Evolutionary conservation across 2,329 filamentous ascomycete genomes (phyloP).

Genomic region (Aureobasidium sp.): DNA sequence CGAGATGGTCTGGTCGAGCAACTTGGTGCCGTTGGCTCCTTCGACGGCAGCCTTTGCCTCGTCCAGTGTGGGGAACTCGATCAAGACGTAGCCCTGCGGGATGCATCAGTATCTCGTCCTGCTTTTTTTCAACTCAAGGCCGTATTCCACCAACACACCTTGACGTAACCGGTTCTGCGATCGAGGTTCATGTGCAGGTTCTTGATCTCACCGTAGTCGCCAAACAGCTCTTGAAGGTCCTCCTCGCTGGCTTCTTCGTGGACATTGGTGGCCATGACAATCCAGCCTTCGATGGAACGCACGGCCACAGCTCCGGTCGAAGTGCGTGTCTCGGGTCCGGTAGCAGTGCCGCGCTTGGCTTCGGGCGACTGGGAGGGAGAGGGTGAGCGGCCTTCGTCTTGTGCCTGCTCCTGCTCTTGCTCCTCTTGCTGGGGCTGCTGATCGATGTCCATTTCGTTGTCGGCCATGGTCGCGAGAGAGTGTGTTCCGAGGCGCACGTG

Average conservation of each 20-base stretch:
- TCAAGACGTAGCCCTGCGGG: conserved; percentile 67
- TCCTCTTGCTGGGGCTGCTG: conserved; percentile 17
- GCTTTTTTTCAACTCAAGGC: conserved; percentile 13
- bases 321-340: conserved; percentile 56
- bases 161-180: conserved; percentile 74
- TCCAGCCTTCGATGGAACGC: conserved; percentile 83
- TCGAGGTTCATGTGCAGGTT: conserved; percentile 79
- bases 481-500: background rate
- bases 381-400: conserved; percentile 18
- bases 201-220: conserved; percentile 78
- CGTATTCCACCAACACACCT: conserved; percentile 43
- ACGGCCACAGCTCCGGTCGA: conserved; percentile 68
- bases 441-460: conserved; percentile 51
- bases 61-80: conserved; percentile 71
- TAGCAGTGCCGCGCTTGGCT: conserved; percentile 18
- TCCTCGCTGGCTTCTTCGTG: conserved; percentile 83
- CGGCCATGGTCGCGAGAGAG: conserved; percentile 22
- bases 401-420: conserved; percentile 17
- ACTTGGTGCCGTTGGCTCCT: conserved; percentile 64
- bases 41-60: conserved; percentile 77
- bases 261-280: conserved; percentile 76
- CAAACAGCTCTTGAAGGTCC: conserved; percentile 70
- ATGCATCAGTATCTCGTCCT: background rate
- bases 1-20: conserved; percentile 70
- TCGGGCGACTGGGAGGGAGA: background rate